Percentiles rank a stretch among this genome's conserved stretches.
Conservation (phyloP, 176 grass and related monocot species). For the Triticum urartu region DNA sequence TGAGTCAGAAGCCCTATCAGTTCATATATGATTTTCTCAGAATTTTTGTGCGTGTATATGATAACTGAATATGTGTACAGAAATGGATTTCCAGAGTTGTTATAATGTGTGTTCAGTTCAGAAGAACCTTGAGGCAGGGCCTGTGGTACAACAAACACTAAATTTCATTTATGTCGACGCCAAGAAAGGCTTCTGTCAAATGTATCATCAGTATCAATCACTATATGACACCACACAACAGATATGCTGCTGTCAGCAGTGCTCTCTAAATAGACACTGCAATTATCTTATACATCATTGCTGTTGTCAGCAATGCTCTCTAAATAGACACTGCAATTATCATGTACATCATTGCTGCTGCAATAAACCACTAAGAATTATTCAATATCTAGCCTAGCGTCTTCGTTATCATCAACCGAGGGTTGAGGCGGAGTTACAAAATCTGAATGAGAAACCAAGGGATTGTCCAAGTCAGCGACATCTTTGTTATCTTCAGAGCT, state of each 20-base stretch:
- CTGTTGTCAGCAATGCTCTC: neutral
- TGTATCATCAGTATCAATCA: neutral
- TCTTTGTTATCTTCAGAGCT: conserved; percentile 37
- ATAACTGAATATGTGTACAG: neutral
- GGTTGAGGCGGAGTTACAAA: conserved; percentile 13
- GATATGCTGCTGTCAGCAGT: neutral
- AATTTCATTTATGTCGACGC: neutral
- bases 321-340: conserved; percentile 2
- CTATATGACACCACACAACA: conserved; percentile 3
- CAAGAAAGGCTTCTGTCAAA: neutral
- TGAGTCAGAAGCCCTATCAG: neutral
- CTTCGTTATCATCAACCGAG: conserved; percentile 22
- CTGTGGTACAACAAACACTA: neutral
- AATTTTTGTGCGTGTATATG: neutral
- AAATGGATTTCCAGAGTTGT: neutral
- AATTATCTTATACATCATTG: conserved; percentile 9
- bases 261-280: neutral
- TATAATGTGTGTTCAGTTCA: neutral
- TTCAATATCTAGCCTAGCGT: neutral
- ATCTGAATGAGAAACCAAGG: conserved; percentile 7
- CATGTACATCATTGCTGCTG: neutral
- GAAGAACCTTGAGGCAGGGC: neutral
- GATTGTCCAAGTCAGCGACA: conserved; percentile 8
- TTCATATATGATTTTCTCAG: neutral
- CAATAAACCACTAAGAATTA: neutral